These are phyloP conservation scores for Silene vulgaris DNA, from an alignment of 179 eudicot species.

Conservation along the genomic window DNA sequence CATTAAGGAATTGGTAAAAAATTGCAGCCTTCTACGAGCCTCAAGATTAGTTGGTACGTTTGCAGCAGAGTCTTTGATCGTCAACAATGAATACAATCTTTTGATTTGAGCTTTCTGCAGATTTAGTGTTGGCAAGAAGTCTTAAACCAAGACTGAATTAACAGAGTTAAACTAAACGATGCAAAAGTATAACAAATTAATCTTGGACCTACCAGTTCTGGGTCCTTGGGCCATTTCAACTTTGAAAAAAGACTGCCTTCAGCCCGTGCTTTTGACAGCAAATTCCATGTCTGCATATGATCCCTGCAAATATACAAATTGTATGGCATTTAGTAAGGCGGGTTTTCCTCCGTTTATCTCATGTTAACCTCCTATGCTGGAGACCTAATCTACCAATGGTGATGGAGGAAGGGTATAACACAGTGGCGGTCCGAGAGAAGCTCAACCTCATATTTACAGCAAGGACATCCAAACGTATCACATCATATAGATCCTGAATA, in stretches of 20 bases:
- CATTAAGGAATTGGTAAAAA: constrained; percentile 93
- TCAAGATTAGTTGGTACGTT: constrained; percentile 82
- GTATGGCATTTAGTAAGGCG: constrained; percentile 12
- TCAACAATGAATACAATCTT: constrained; percentile 75
- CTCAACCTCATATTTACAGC: constrained; percentile 70
- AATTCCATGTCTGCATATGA: constrained; percentile 67
- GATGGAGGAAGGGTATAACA: not conserved
- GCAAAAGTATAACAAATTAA: not conserved
- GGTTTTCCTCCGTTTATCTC: not conserved
- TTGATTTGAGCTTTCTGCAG: constrained; percentile 72
- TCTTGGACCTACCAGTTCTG: constrained; percentile 54
- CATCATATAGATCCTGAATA: constrained; percentile 92
- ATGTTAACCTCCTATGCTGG: not conserved
- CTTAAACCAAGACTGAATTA: not conserved
- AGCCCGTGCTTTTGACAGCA: constrained; percentile 63
- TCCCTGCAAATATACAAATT: constrained; percentile 38
- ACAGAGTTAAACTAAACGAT: too few relatives aligned
- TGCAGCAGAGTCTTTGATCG: constrained; percentile 88
- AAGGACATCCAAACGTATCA: constrained; percentile 65
- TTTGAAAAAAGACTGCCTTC: constrained; percentile 88
- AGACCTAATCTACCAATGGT: not conserved
- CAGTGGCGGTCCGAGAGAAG: not conserved
- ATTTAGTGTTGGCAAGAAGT: constrained; percentile 7
- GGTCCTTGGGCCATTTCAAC: constrained; percentile 83
- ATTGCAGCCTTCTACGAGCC: constrained; percentile 77